phyloP scores from a whole-genome alignment of 2,329 filamentous ascomycete genomes.

The Ampelomyces quisqualis region DNA sequence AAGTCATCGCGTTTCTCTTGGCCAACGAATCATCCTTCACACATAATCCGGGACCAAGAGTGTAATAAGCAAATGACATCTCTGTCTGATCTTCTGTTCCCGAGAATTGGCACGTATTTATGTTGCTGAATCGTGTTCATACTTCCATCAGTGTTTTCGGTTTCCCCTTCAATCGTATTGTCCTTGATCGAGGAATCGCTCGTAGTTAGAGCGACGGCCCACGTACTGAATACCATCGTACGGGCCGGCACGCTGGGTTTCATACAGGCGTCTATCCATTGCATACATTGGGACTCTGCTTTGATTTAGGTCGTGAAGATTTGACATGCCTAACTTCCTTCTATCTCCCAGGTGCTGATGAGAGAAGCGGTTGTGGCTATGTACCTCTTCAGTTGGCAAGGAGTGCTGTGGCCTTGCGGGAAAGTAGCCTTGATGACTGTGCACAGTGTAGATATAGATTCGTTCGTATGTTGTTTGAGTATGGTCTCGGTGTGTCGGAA shows the following conservation, averaged over 20 bases:
- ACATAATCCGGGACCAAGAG: no score
- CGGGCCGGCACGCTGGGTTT: not conserved
- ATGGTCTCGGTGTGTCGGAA: no score
- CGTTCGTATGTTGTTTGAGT: no score
- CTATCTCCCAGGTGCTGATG: not conserved
- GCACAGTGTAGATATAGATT: no score
- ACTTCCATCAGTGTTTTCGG: not conserved
- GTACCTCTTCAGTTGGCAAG: not conserved
- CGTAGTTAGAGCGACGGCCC: not conserved
- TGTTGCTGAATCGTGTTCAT: not conserved
- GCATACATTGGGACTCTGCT: not conserved
- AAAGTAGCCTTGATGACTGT: no score
- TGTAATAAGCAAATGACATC: no score
- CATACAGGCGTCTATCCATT: not conserved
- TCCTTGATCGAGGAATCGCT: not conserved
- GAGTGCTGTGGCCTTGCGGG: no score
- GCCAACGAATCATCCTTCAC: no score
- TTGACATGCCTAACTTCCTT: slow-evolving; percentile 1
- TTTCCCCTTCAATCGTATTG: not conserved
- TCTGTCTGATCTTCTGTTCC: no score
- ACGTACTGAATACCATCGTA: slow-evolving; percentile 5
- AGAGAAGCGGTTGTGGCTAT: not conserved
- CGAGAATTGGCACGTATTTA: no score
- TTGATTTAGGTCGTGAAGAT: not conserved
- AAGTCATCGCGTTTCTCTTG: no score